These are phyloP conservation scores for Austroboletus festivus DNA, from an alignment of 768 basidiomycete genomes.

Conservation along the genomic window DNA sequence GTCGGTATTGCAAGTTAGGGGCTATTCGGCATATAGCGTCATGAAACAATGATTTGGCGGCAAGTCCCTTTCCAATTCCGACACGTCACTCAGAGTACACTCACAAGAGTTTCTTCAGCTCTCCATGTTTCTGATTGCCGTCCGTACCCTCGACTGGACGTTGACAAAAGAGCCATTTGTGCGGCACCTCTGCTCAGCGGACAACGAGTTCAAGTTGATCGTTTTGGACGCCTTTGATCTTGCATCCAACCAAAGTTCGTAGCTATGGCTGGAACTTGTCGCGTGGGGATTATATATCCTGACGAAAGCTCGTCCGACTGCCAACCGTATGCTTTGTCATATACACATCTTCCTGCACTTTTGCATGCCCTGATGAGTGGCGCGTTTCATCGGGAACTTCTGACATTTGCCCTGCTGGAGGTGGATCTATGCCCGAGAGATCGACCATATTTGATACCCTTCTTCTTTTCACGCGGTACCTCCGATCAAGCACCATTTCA, in stretches of 20 bases:
- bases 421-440: conserved; percentile 22
- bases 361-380: conserved; percentile 42
- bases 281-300: conserved; percentile 23
- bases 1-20: too few relatives aligned
- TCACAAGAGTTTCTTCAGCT: conserved; percentile 2
- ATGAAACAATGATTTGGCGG: conserved; percentile 14
- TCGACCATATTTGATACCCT: conserved; percentile 34
- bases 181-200: conserved; percentile 10
- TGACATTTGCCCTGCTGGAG: conserved; percentile 42
- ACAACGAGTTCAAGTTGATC: neutral
- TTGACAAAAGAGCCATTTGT: conserved; percentile 9
- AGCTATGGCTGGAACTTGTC: conserved; percentile 66
- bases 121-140: conserved; percentile 8
- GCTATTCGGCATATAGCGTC: too few relatives aligned
- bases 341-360: too few relatives aligned
- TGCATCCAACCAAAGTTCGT: conserved; percentile 46
- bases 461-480: conserved; percentile 22
- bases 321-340: too few relatives aligned
- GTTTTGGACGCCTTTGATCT: conserved; percentile 49
- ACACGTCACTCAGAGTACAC: neutral
- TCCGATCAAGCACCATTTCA: conserved; percentile 43
- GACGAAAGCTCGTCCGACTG: conserved; percentile 39
- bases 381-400: conserved; percentile 42
- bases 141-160: conserved; percentile 19
- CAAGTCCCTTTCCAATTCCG: conserved; percentile 3